Conservation (phyloP, 495 filamentous ascomycete genomes). For the Daldinia grandis region DNA sequence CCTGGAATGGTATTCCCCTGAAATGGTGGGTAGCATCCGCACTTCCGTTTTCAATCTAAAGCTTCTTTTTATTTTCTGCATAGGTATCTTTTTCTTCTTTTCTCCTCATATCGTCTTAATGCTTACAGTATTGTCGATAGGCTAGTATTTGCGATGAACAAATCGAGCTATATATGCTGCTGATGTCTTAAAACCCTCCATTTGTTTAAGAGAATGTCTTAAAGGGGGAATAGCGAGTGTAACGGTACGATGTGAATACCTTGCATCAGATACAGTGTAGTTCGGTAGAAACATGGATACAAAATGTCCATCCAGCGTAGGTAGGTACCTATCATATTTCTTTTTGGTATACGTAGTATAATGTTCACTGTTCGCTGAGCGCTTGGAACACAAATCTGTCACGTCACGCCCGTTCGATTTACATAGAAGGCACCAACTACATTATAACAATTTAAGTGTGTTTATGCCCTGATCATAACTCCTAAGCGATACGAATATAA, state of each 20-base stretch:
- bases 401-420: neutral
- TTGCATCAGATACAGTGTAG: constrained; percentile 6
- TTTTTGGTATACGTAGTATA: constrained; percentile 8
- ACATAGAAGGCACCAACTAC: neutral
- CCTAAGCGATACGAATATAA: no score
- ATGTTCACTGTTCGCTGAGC: neutral
- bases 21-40: constrained; percentile 26
- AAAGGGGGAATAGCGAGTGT: neutral
- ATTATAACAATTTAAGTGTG: no score
- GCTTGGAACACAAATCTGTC: neutral
- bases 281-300: neutral
- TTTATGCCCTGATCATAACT: no score
- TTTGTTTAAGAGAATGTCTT: no score
- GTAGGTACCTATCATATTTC: constrained; percentile 20
- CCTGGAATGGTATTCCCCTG: constrained; percentile 18
- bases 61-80: neutral
- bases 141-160: neutral
- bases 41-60: constrained; percentile 7
- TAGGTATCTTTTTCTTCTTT: neutral
- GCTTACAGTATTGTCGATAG: neutral
- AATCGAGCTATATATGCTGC: neutral
- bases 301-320: neutral
- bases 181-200: no score
- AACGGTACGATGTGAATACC: neutral
- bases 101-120: neutral